Percentiles rank a stretch among this genome's conserved stretches.
phyloP scores from a whole-genome alignment of 2,329 filamentous ascomycete genomes.

The Arthrobotrys entomopaga region DNA sequence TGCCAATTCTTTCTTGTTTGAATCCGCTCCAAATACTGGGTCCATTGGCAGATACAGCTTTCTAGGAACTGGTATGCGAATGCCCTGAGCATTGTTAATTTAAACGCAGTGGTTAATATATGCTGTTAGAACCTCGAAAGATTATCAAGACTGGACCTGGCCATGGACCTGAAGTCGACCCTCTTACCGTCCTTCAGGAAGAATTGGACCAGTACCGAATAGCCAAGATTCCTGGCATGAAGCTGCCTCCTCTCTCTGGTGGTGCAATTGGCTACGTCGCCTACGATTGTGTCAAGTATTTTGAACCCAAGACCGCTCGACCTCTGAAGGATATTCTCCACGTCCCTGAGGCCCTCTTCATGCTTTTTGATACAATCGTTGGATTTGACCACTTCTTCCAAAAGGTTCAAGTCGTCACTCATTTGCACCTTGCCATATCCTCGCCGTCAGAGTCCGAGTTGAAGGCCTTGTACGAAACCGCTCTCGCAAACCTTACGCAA shows the following conservation, averaged over 20 bases:
- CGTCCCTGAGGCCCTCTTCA: slow-evolving; percentile 94
- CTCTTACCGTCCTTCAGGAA: slow-evolving; percentile 80
- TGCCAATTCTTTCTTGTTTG: slow-evolving; percentile 90
- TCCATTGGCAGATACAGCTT: slow-evolving; percentile 96
- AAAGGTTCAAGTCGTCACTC: slow-evolving; percentile 91
- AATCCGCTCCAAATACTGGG: slow-evolving; percentile 90
- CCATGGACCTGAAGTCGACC: slow-evolving; percentile 84
- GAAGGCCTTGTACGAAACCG: slow-evolving; percentile 61
- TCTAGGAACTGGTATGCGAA: slow-evolving; percentile 75
- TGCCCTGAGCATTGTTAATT: slow-evolving; percentile 57
- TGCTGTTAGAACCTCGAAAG: slow-evolving; percentile 71
- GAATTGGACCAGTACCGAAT: slow-evolving; percentile 83
- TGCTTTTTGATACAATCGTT: slow-evolving; percentile 94
- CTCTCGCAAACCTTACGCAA: slow-evolving; percentile 25
- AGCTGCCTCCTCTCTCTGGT: slow-evolving; percentile 85
- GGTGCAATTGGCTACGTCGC: slow-evolving; percentile 96
- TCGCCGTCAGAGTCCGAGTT: slow-evolving; percentile 68
- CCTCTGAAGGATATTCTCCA: slow-evolving; percentile 86
- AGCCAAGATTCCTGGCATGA: slow-evolving; percentile 81
- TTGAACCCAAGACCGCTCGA: slow-evolving; percentile 94
- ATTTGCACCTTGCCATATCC: slow-evolving; percentile 75
- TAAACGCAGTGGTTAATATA: slow-evolving; percentile 2
- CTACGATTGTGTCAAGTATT: slow-evolving; percentile 97
- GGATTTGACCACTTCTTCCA: slow-evolving; percentile 96
- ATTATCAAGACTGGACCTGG: slow-evolving; percentile 87